Base-by-base conservation (phyloP, 495 filamentous ascomycete genomes). In the Echria macrotheca region DNA sequence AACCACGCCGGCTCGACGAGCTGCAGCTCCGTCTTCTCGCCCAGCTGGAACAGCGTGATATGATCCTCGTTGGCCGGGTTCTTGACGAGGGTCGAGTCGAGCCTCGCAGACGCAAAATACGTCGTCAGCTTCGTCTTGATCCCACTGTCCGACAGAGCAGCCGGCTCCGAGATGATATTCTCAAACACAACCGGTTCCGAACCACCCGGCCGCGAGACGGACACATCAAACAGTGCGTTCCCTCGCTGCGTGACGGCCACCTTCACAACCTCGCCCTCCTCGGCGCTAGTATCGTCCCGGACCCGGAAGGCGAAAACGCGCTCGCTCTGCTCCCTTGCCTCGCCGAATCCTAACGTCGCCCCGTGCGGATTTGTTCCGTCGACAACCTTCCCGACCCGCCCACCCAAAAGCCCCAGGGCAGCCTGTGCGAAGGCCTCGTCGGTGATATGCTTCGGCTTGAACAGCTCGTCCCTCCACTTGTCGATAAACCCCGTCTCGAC, bases 401-500 rank as follows among this genome's bases (percentile, higher is more conserved):
- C 44, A 36, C 48, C 52, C 19, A 86, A 72, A 28, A 86, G 67
- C 21, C 83, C 87, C 4, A 97, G 66, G 10, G 89, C 94, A 11
- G 87, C 88, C 63, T 98, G 93, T 5, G 82, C 84, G 45, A 85
- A 87, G 6, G 84, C 75, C 59, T 91, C 86, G 17, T 82, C 69
- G 4, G 75, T 71, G 11, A 81, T 72, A 0, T 56, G 45, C 29
- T 76, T 64, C 10, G 72, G 68, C 8, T 66, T 56, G 55, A 93
- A 91, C 1, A 93, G 74, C 50, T 89, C 85, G 12, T 82, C 77
- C 44, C 75, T 79, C 64, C 94, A 83, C 59, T 94, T 95, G 33
- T 85, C 82, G 55, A 98, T 97, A 63, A 93, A 99, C 4, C 93
- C 93, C 0, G 93, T 97, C 62, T 99, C 94, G 5, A 98, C 89